Evolutionary conservation across 192 early-diverging fungal species (phyloP), one percentile per base, ranked within the genome.

Genomic region (Allomyces javanicus): DNA sequence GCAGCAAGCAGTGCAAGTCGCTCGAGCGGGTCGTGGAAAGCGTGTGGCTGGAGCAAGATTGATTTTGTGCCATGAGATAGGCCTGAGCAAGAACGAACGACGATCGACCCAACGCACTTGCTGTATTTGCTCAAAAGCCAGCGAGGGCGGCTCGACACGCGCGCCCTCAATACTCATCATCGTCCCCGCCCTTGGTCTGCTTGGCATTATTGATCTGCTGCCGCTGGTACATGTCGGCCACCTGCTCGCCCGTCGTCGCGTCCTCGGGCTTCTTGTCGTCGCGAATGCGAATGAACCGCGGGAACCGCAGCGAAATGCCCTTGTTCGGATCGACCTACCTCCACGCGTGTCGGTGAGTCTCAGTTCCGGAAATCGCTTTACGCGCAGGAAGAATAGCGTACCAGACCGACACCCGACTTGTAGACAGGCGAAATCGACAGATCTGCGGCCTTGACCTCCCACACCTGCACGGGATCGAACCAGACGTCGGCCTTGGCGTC

Each of bases 401-500:
- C 89, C 68, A 84, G 73, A 9, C 95, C 95, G 64, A 84, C 77
- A 22, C 84, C 95, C 0, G 97, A 95, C 71, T 86, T 85, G 71
- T 99, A 94, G 19, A 87, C 85, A 1, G 97, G 94, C 65, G 93
- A 96, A 45, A 98, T 89, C 21, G 91, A 94, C 26, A 99, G 70
- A 79, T 99, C 97, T 2, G 97, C 97, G 22, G 90, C 89, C 65
- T 92, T 88, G 40, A 99, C 86, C 76, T 99, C 97, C 92, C 93
- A 97, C 1, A 99, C 94, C 67, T 87, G 74, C 58, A 74, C 75
- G 21, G 95, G 90, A 25, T 88, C 85, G 75, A 99, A 96, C 95
- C 95, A 99, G 19, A 99, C 87, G 72, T 99, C 97, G 0, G 95
- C 92, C 24, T 85, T 87, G 43, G 88, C 80, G 14, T 93, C 94